phyloP scores from a whole-genome alignment of 2,329 filamentous ascomycete genomes.

The Sporothrix brasiliensis region DNA sequence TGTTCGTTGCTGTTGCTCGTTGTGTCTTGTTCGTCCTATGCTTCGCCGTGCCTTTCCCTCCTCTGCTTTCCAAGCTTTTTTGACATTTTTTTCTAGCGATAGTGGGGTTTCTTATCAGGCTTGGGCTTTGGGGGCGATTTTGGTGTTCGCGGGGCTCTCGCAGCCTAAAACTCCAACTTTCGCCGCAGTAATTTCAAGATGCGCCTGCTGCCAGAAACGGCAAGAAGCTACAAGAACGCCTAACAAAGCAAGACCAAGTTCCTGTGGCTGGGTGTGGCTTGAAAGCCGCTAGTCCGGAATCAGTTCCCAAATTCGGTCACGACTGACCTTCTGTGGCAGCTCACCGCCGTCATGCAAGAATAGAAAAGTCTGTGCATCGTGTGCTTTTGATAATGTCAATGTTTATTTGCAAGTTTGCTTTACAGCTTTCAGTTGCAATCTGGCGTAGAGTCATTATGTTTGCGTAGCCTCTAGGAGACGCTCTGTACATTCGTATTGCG shows the following conservation, averaged over 20 bases:
- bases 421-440: not conserved
- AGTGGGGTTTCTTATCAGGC: slow-evolving; percentile 13
- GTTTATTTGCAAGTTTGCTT: not conserved
- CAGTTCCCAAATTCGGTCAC: not conserved
- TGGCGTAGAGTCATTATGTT: not conserved
- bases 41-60: not conserved
- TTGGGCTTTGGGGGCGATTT: not conserved
- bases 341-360: too few species aligned
- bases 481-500: too few species aligned
- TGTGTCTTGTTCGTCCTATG: slow-evolving; percentile 8
- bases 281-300: not conserved
- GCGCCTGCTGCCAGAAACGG: slow-evolving; percentile 27
- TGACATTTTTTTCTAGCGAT: not conserved
- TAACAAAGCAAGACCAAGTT: not conserved
- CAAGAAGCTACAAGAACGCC: slow-evolving; percentile 30
- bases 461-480: not conserved
- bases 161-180: not conserved
- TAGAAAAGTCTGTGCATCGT: not conserved
- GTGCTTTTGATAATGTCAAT: not conserved
- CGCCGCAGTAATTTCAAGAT: not conserved
- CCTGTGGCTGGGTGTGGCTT: slow-evolving; percentile 9
- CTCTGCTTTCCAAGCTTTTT: not conserved
- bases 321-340: too few species aligned
- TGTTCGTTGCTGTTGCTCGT: slow-evolving; percentile 6
- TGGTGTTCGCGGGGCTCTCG: not conserved